phyloP scores from a whole-genome alignment of 116 monocot species.

The Posidonia oceanica region DNA sequence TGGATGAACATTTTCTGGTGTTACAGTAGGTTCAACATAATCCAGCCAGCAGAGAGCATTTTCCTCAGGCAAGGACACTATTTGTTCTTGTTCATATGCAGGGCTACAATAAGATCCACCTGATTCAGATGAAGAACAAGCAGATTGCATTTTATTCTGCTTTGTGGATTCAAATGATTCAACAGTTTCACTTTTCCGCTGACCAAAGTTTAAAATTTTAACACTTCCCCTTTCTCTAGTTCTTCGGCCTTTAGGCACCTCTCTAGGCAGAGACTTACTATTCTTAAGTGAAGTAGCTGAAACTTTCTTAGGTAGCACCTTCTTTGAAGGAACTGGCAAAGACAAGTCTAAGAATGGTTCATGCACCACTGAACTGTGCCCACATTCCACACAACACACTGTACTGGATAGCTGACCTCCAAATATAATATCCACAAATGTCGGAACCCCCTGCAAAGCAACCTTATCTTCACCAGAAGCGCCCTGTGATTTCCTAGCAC shows the following conservation, averaged over 20 bases:
- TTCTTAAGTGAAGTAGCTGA: conserved; percentile 18
- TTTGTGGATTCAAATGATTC: conserved; percentile 14
- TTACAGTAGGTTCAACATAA: conserved; percentile 10
- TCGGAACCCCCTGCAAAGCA: conserved; percentile 8
- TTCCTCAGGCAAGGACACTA: conserved; percentile 6
- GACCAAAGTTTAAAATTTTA: conserved; percentile 8
- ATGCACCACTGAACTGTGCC: conserved; percentile 49
- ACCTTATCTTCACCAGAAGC: conserved; percentile 8
- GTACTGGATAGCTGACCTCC: conserved; percentile 60
- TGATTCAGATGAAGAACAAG: conserved; percentile 12
- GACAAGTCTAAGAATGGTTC: conserved; percentile 85
- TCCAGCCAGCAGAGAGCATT: conserved; percentile 21
- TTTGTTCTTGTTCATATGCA: conserved; percentile 8
- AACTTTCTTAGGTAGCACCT: conserved; percentile 26
- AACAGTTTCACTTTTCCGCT: conserved; percentile 10
- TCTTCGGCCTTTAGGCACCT: conserved; percentile 19
- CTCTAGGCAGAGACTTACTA: conserved; percentile 20
- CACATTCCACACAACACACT: conserved; percentile 48
- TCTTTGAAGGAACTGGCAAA: conserved; percentile 68
- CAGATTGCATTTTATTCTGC: conserved; percentile 1
- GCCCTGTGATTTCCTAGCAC: conserved; percentile 15
- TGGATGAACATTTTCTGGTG: conserved; percentile 2
- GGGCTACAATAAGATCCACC: conserved; percentile 16
- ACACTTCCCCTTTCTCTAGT: conserved; percentile 18
- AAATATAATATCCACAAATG: conserved; percentile 60